Conservation (phyloP, 1,284 basidiomycete genomes). For the Apiotrichum porosum region DNA sequence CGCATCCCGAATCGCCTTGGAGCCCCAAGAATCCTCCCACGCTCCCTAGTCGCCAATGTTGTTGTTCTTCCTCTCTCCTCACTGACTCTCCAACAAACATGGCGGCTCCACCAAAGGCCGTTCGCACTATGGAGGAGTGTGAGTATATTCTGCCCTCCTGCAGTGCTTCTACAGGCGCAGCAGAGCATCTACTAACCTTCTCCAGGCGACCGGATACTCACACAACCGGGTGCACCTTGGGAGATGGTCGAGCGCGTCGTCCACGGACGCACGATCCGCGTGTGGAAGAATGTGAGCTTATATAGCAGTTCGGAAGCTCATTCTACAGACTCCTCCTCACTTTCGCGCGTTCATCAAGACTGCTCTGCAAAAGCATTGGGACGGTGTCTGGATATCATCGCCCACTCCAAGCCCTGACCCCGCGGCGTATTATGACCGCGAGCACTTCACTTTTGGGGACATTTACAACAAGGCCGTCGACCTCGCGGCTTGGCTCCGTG, state of each 20-base stretch:
- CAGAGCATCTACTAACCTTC: background rate
- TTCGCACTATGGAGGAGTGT: background rate
- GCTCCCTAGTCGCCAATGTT: too few relatives aligned
- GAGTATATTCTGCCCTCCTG: too few relatives aligned
- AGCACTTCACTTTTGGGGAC: conserved; percentile 21
- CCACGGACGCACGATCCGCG: conserved; percentile 21
- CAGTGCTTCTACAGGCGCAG: too few relatives aligned
- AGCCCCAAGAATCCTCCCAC: too few relatives aligned
- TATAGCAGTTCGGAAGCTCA: background rate
- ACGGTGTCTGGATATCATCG: background rate
- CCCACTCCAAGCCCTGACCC: conserved; percentile 1
- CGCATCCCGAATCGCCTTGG: too few relatives aligned
- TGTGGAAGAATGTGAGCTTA: conserved; percentile 38
- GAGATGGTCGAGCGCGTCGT: conserved; percentile 33
- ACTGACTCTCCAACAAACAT: background rate
- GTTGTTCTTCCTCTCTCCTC: too few relatives aligned
- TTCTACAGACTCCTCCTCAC: background rate
- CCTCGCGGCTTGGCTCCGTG: conserved; percentile 24
- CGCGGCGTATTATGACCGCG: background rate
- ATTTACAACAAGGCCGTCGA: conserved; percentile 18
- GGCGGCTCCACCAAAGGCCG: background rate
- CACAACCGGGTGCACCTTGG: conserved; percentile 28
- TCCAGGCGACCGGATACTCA: conserved; percentile 18
- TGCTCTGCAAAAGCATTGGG: background rate
- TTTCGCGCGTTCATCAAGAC: background rate